These are phyloP conservation scores for Anacardium occidentale DNA, from an alignment of 345 rosid genomes.

Conservation along the genomic window DNA sequence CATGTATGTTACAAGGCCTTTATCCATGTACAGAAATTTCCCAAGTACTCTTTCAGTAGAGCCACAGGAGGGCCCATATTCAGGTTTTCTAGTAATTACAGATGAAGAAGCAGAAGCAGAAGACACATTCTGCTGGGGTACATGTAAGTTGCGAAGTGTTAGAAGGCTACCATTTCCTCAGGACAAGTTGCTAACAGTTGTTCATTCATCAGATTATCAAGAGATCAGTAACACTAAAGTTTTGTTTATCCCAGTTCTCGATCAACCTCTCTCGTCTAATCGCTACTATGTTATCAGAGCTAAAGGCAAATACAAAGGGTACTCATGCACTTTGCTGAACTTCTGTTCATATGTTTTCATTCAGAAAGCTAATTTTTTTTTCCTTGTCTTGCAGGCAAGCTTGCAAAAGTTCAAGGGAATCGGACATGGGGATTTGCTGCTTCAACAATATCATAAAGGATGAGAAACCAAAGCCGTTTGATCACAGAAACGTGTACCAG, in stretches of 20 bases:
- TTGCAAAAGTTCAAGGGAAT: slow-evolving; percentile 57
- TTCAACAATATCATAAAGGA: slow-evolving; percentile 45
- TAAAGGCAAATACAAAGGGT: slow-evolving; percentile 63
- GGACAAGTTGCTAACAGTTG: slow-evolving; percentile 52
- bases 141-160: slow-evolving; percentile 39
- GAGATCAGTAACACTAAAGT: slow-evolving; percentile 43
- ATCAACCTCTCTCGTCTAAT: slow-evolving; percentile 61
- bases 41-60: slow-evolving; percentile 42
- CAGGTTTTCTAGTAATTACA: slow-evolving; percentile 59
- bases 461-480: slow-evolving; percentile 53
- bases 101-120: slow-evolving; percentile 67
- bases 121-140: slow-evolving; percentile 53
- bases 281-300: slow-evolving; percentile 58
- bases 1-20: slow-evolving; percentile 63
- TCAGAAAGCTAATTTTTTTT: background rate
- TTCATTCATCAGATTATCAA: slow-evolving; percentile 44
- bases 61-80: slow-evolving; percentile 62
- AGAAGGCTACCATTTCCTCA: slow-evolving; percentile 64
- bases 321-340: background rate
- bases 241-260: slow-evolving; percentile 71
- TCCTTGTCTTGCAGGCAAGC: slow-evolving; percentile 37
- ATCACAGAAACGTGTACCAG: slow-evolving; percentile 60
- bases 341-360: too few species aligned
- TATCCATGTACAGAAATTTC: slow-evolving; percentile 46
- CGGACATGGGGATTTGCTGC: slow-evolving; percentile 52